These are phyloP conservation scores for Canavalia ensiformis DNA, from an alignment of 306 rosid species.

Conservation along the genomic window DNA sequence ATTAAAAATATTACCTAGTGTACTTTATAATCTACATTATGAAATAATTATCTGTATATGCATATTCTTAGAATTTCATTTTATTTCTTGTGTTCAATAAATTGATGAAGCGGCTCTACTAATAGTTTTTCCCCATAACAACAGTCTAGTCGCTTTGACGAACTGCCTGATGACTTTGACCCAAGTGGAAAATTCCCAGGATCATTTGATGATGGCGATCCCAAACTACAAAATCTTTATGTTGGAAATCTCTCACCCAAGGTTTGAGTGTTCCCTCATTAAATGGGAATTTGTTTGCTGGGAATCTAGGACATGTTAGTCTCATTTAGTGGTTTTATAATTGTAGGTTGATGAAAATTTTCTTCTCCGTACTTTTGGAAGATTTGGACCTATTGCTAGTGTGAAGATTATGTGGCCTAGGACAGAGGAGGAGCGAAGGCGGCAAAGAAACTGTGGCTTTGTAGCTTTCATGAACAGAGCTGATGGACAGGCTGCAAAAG, in stretches of 20 bases:
- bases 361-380: constrained; percentile 97
- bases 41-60: constrained; percentile 35
- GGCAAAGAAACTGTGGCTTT: constrained; percentile 99
- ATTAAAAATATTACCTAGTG: not conserved
- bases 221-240: constrained; percentile 98
- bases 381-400: constrained; percentile 99
- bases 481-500: constrained; percentile 99
- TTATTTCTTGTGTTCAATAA: constrained; percentile 27
- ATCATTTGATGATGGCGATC: constrained; percentile 99
- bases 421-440: constrained; percentile 97
- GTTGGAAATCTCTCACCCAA: constrained; percentile 99
- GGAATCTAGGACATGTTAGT: constrained; percentile 18
- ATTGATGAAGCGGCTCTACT: constrained; percentile 35
- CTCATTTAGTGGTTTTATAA: constrained; percentile 44
- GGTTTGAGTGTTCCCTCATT: constrained; percentile 57
- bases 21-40: constrained; percentile 24
- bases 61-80: constrained; percentile 16
- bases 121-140: constrained; percentile 38
- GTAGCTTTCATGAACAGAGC: constrained; percentile 99
- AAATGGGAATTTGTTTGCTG: constrained; percentile 21
- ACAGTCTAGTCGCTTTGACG: constrained; percentile 94
- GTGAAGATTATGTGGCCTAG: constrained; percentile 99
- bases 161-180: constrained; percentile 96
- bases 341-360: constrained; percentile 97
- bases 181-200: constrained; percentile 97